A percentile compares a stretch with the other conserved stretches of the same genome.
These are phyloP conservation scores for Straminergon stramineum DNA, from an alignment of 225 moss, liverwort and hornwort genomes.

Conservation along the genomic window DNA sequence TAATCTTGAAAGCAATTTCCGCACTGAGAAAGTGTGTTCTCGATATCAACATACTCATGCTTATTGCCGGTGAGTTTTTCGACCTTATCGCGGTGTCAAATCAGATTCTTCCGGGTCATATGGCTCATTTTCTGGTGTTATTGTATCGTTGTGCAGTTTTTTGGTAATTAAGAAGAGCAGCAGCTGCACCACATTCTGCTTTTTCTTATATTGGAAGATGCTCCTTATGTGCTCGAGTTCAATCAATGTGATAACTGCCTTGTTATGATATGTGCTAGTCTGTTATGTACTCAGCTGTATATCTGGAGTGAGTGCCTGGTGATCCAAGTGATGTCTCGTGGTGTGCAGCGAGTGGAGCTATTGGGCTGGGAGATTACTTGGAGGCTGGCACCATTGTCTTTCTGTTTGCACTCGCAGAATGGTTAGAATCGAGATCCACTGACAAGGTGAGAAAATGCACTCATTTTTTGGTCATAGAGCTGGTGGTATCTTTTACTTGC, in stretches of 20 bases:
- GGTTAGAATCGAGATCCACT: constrained; percentile 87
- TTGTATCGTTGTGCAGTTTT: not conserved
- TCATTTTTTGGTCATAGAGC: not conserved
- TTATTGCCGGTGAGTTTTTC: constrained; percentile 60
- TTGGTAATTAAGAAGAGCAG: not conserved
- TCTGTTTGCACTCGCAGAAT: constrained; percentile 78
- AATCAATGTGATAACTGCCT: not conserved
- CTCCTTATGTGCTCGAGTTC: not conserved
- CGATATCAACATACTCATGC: constrained; percentile 92
- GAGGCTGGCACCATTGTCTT: constrained; percentile 94
- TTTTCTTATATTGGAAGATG: not conserved
- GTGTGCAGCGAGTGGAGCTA: constrained; percentile 69
- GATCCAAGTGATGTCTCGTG: not conserved
- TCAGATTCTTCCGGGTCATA: not conserved
- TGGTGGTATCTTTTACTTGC: not conserved
- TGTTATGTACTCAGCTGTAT: not conserved
- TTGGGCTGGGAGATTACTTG: constrained; percentile 82
- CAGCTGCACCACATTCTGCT: not conserved
- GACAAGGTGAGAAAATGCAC: constrained; percentile 42
- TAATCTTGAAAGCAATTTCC: constrained; percentile 59
- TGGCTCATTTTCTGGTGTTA: not conserved
- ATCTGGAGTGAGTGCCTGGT: not conserved
- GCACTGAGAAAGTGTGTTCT: constrained; percentile 56
- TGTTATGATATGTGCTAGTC: not conserved
- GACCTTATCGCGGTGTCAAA: not conserved